These are phyloP conservation scores for Colletotrichum liaoningense DNA, from an alignment of 2,329 filamentous ascomycete species.

Conservation along the genomic window DNA sequence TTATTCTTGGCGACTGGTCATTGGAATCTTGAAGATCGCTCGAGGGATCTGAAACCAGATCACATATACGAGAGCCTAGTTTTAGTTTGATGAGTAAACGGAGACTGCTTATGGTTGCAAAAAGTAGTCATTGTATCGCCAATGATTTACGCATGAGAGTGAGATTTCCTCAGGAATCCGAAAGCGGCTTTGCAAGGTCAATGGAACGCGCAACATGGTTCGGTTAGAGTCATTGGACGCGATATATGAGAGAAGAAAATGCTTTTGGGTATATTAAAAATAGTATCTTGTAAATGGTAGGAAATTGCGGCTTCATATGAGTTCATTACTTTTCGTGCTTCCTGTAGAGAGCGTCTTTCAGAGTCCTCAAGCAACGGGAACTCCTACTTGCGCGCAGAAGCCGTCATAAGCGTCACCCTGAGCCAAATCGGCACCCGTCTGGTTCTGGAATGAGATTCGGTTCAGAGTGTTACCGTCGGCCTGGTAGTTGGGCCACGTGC, in stretches of 20 bases:
- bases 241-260: too few species aligned
- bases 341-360: neutral
- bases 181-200: too few species aligned
- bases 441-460: conserved; percentile 42
- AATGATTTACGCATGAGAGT: too few species aligned
- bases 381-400: conserved; percentile 12
- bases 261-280: neutral
- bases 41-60: neutral
- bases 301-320: neutral
- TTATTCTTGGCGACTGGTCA: neutral
- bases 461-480: conserved; percentile 38
- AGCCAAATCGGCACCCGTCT: conserved; percentile 42
- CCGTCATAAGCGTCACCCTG: conserved; percentile 24
- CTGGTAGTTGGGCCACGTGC: conserved; percentile 42
- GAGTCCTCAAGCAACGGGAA: conserved; percentile 1
- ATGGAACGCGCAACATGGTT: too few species aligned
- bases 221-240: too few species aligned
- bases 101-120: too few species aligned
- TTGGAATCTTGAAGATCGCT: neutral
- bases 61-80: neutral
- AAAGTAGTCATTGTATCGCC: too few species aligned
- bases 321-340: neutral
- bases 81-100: too few species aligned
- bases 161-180: too few species aligned
- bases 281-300: neutral